Percentiles rank a stretch among this genome's conserved stretches.
Conservation (phyloP, 2,329 filamentous ascomycete species). For the Elsinoe arachidis region DNA sequence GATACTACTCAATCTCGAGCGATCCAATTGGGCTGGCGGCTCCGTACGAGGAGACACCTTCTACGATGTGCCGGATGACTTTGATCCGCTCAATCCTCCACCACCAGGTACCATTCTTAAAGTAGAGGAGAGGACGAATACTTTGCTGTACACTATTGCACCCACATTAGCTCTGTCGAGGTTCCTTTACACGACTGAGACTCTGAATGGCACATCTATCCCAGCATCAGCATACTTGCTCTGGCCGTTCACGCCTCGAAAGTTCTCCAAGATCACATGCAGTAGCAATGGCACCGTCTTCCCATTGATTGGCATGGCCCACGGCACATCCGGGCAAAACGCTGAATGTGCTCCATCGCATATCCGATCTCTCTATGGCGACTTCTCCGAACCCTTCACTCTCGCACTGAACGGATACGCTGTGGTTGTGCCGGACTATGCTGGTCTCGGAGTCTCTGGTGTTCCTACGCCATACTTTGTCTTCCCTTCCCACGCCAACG, state of each 20-base stretch:
- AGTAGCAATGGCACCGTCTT: conserved; percentile 12
- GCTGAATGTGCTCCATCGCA: conserved; percentile 21
- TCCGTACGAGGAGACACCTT: conserved; percentile 31
- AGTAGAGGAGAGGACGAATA: conserved; percentile 34
- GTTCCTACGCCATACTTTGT: conserved; percentile 34
- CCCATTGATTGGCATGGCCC: conserved; percentile 18
- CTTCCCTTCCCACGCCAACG: conserved; percentile 33
- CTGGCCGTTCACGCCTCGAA: conserved; percentile 37
- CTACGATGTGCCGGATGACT: conserved; percentile 28
- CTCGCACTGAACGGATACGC: conserved; percentile 24
- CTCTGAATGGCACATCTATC: conserved; percentile 37
- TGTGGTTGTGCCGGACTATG: conserved; percentile 23
- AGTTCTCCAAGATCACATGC: conserved; percentile 14
- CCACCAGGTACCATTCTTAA: conserved; percentile 34
- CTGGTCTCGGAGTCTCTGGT: conserved; percentile 20
- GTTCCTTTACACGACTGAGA: conserved; percentile 40
- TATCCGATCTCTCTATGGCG: conserved; percentile 22
- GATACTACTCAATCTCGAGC: conserved; percentile 22
- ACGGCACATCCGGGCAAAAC: conserved; percentile 21
- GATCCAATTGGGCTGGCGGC: conserved; percentile 22
- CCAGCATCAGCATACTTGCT: conserved; percentile 44
- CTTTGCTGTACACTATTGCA: conserved; percentile 33
- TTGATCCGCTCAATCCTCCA: conserved; percentile 16
- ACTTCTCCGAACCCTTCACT: conserved; percentile 21
- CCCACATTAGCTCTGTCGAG: conserved; percentile 39